Evolutionary conservation across 768 basidiomycete species (phyloP).

Genomic region (Lentinula guzmanii): DNA sequence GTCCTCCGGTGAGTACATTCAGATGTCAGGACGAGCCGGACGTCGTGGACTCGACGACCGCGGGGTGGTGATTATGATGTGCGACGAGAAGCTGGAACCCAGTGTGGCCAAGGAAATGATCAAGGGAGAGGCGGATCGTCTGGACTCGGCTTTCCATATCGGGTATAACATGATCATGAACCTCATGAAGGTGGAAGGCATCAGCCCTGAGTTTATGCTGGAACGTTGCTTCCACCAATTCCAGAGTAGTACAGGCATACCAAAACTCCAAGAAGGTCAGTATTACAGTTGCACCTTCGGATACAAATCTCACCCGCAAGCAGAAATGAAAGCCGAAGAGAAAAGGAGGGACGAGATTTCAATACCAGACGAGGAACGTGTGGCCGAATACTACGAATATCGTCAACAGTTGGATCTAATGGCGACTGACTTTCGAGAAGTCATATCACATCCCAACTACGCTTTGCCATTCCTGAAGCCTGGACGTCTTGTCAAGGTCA

Average conservation of each 20-base stretch:
- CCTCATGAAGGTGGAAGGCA: slow-evolving; percentile 96
- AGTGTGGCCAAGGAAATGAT: slow-evolving; percentile 92
- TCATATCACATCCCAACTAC: slow-evolving; percentile 94
- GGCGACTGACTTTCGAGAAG: slow-evolving; percentile 80
- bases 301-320: background rate
- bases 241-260: slow-evolving; percentile 91
- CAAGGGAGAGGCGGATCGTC: slow-evolving; percentile 93
- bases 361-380: slow-evolving; percentile 79
- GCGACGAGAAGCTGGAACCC: slow-evolving; percentile 96
- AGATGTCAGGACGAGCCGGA: slow-evolving; percentile 98
- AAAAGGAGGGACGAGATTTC: slow-evolving; percentile 52
- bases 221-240: slow-evolving; percentile 98
- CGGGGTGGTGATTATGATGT: slow-evolving; percentile 99
- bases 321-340: slow-evolving; percentile 77
- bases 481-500: slow-evolving; percentile 89
- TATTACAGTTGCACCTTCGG: background rate
- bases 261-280: slow-evolving; percentile 77
- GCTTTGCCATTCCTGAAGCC: slow-evolving; percentile 90
- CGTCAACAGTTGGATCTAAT: slow-evolving; percentile 93
- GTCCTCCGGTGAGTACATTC: slow-evolving; percentile 95
- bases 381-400: slow-evolving; percentile 88
- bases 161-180: slow-evolving; percentile 99
- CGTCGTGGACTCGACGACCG: slow-evolving; percentile 95
- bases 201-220: slow-evolving; percentile 97
- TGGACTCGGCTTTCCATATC: slow-evolving; percentile 97